Percentiles rank a stretch among this genome's conserved stretches.
Conservation (phyloP, 139 green algal species). For the Coelastrella sp. region DNA sequence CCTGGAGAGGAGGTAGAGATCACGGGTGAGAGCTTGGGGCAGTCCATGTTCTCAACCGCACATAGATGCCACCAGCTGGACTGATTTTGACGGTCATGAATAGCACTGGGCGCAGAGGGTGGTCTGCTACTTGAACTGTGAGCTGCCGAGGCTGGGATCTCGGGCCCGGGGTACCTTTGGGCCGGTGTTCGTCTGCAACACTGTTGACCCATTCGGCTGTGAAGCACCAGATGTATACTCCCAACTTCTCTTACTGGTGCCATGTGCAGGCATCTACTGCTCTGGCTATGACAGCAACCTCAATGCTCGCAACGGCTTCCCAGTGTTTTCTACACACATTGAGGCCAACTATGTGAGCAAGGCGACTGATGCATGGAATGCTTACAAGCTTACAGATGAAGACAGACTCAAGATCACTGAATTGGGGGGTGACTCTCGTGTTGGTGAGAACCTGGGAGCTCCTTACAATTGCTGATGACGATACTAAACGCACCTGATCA, state of each 20-base stretch:
- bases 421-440: conserved; percentile 84
- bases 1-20: conserved; percentile 97
- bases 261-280: conserved; percentile 87
- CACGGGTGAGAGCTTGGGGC: conserved; percentile 68
- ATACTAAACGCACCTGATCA: too few species aligned
- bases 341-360: conserved; percentile 95
- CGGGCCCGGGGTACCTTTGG: too few species aligned
- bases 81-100: too few species aligned
- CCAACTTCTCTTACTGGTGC: too few species aligned
- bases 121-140: too few species aligned
- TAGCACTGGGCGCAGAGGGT: too few species aligned
- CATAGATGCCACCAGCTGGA: too few species aligned
- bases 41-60: background rate
- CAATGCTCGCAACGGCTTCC: conserved; percentile 95
- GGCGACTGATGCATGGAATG: conserved; percentile 83
- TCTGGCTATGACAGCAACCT: conserved; percentile 92
- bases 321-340: conserved; percentile 95
- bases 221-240: too few species aligned
- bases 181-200: too few species aligned
- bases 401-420: conserved; percentile 88
- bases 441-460: conserved; percentile 63
- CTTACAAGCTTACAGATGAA: conserved; percentile 91
- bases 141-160: too few species aligned
- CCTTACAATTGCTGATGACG: too few species aligned
- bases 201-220: too few species aligned